phyloP scores from a whole-genome alignment of 2,329 filamentous ascomycete species.

The Incumbomyces delicatus region DNA sequence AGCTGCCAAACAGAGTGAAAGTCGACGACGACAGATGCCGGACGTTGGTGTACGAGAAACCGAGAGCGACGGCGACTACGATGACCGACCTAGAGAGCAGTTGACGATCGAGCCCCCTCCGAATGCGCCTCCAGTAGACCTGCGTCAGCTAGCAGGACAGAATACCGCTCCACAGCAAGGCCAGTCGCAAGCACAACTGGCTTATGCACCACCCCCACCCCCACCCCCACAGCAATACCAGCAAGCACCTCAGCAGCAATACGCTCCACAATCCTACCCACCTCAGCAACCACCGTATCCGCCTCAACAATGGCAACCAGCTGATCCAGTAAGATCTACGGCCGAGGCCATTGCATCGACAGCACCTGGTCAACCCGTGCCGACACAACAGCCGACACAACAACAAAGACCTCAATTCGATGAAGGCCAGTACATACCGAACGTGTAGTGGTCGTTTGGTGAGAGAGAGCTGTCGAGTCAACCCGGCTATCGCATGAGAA shows the following conservation, averaged over 20 bases:
- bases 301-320: not conserved
- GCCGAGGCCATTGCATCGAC: constrained; percentile 1
- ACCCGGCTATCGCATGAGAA: too few species aligned
- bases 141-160: not conserved
- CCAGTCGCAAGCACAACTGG: not conserved
- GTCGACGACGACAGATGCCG: not conserved
- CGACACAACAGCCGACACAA: not conserved
- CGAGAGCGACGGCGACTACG: constrained; percentile 4
- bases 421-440: not conserved
- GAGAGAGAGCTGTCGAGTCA: too few species aligned
- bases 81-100: not conserved
- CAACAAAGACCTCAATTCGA: not conserved
- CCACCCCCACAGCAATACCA: not conserved
- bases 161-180: not conserved
- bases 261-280: not conserved
- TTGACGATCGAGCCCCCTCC: constrained; percentile 1
- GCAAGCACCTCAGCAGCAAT: not conserved
- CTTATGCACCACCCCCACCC: not conserved
- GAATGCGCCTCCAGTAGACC: not conserved
- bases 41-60: constrained; percentile 2
- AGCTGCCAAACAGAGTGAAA: constrained; percentile 1
- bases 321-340: not conserved
- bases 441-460: not conserved
- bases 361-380: not conserved
- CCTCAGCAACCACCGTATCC: not conserved